Base-by-base conservation (phyloP, 2,329 filamentous ascomycete species). In the Xylaria polymorpha region DNA sequence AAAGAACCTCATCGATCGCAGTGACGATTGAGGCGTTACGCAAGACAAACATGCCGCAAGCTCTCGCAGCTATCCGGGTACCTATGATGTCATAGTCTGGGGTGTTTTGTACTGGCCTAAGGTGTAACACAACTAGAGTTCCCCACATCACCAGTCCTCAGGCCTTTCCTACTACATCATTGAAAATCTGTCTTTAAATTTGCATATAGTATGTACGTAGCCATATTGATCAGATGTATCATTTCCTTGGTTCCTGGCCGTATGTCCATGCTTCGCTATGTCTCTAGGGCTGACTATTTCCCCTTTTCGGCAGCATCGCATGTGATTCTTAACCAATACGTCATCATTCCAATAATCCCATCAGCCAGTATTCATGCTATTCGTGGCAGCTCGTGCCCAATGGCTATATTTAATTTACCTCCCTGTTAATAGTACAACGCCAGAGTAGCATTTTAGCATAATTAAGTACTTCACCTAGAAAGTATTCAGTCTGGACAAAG, bases 21-120 rank as follows among this genome's bases (percentile, higher is more conserved):
- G 68, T 70, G 70, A 72, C 68, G 70, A 71, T 70, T 39, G 60
- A 44, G 64, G 69, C 67, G 64, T 44, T 32, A 51, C 39, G 55
- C 51, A 35, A 59, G 55, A 67, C 61, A 53, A 58, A 66, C 58
- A 59, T 56, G 55, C 29, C 22, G 29, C 29, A 48, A 64, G 61
- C 57, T 57, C 25, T 35, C 50, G 48, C 50, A 65, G 61, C 56
- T 57, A 55, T 20, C 41, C 20, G n/a, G 35, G 37, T 12, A 55
- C 41, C 14, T 22, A 62, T 72, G 70, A 72, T 64, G 70, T 72
- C 64, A 68, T 71, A 44, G 39, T 25, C 41, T n/a, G 9, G 9
- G 22, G 18, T 44, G n/a, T n/a, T 32, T 39, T 35, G 39, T 25
- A 39, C 37, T 53, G 37, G 41, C 46, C 32, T 53, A 5, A 51